A percentile compares a stretch with the other conserved stretches of the same genome.
phyloP scores from a whole-genome alignment of 352 stramenopile species.

The Globisporangium perplexum region DNA sequence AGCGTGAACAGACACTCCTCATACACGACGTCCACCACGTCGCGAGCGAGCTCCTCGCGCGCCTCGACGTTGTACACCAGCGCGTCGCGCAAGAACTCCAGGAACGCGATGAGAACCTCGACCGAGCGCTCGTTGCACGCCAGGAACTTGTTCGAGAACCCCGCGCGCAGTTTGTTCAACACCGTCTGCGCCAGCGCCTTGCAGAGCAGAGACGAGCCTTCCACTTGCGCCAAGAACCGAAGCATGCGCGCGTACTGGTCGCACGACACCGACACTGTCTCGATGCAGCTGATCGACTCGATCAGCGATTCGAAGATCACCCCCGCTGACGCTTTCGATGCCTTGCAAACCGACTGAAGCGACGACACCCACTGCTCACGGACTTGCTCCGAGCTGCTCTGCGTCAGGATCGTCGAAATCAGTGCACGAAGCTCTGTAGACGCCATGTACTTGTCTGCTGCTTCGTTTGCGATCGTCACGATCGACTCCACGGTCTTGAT shows the following conservation, averaged over 20 bases:
- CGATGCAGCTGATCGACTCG: slow-evolving; percentile 53
- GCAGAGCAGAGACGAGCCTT: slow-evolving; percentile 41
- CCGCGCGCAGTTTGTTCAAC: slow-evolving; percentile 50
- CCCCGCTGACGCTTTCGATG: slow-evolving; percentile 28
- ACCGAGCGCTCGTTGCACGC: slow-evolving; percentile 59
- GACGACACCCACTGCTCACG: slow-evolving; percentile 84
- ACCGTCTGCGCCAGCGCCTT: slow-evolving; percentile 45
- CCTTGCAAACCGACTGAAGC: slow-evolving; percentile 64
- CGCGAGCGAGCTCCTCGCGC: slow-evolving; percentile 39
- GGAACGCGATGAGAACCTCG: slow-evolving; percentile 66
- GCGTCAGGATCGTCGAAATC: slow-evolving; percentile 54
- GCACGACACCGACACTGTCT: slow-evolving; percentile 48
- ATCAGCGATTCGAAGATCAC: slow-evolving; percentile 70
- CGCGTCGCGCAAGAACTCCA: slow-evolving; percentile 77
- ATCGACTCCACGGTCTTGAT: slow-evolving; percentile 82
- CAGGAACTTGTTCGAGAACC: slow-evolving; percentile 80
- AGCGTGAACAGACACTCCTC: slow-evolving; percentile 83
- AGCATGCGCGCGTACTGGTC: slow-evolving; percentile 74
- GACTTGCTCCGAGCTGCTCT: slow-evolving; percentile 66
- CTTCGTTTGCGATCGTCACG: slow-evolving; percentile 56
- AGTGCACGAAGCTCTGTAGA: slow-evolving; percentile 31
- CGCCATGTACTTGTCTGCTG: slow-evolving; percentile 62
- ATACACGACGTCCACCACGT: slow-evolving; percentile 79
- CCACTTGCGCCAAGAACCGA: slow-evolving; percentile 60
- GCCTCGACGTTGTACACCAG: slow-evolving; percentile 47